Conservation (phyloP, 2,329 filamentous ascomycete species). For the Fusarium sp. region DNA sequence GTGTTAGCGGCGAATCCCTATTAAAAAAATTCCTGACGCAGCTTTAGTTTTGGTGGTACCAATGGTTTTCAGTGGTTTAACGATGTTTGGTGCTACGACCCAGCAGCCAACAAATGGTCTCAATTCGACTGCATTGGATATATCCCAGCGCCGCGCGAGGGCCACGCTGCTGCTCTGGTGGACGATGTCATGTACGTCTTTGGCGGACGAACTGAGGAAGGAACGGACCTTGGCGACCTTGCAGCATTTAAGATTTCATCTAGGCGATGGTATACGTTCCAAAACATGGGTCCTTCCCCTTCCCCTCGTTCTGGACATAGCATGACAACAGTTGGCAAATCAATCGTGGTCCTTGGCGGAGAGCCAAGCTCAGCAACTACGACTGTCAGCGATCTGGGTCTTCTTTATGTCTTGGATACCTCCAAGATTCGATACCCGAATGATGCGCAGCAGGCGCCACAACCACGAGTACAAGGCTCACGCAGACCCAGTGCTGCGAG, state of each 20-base stretch:
- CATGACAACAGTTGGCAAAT: conserved; percentile 95
- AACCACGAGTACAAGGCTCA: conserved; percentile 55
- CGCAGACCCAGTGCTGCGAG: conserved; percentile 60
- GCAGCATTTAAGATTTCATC: conserved; percentile 82
- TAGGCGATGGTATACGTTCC: conserved; percentile 97
- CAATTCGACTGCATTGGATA: conserved; percentile 97
- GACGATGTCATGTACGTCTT: conserved; percentile 99
- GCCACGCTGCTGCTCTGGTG: conserved; percentile 91
- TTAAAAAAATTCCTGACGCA: conserved; percentile 23
- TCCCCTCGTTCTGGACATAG: conserved; percentile 95
- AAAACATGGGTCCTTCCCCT: conserved; percentile 98
- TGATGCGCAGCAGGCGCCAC: conserved; percentile 63
- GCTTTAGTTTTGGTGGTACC: conserved; percentile 88
- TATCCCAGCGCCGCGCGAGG: conserved; percentile 92
- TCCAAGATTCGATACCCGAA: conserved; percentile 96
- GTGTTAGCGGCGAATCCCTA: conserved; percentile 52
- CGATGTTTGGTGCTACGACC: conserved; percentile 97
- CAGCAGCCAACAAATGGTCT: conserved; percentile 83
- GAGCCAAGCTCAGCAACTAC: conserved; percentile 91
- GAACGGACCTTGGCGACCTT: conserved; percentile 90
- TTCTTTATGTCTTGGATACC: conserved; percentile 93
- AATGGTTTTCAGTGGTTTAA: conserved; percentile 99
- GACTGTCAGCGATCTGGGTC: conserved; percentile 84
- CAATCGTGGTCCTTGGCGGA: conserved; percentile 90
- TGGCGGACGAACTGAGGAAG: conserved; percentile 93